phyloP scores from a whole-genome alignment of 2,329 filamentous ascomycete genomes.

The Colletotrichum trifolii region DNA sequence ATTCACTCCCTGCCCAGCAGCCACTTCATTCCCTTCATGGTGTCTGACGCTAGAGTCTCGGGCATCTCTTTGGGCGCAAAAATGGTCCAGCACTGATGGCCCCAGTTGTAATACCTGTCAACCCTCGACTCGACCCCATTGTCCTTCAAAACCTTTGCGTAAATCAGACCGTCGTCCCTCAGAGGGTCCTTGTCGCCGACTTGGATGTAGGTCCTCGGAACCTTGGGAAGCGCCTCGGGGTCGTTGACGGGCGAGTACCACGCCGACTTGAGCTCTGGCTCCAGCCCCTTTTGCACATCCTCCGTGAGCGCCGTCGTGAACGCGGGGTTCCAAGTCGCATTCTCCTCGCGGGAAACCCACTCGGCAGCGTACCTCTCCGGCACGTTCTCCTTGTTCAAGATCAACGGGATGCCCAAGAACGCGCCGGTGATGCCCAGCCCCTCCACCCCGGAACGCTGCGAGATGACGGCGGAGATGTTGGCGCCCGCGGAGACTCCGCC shows the following conservation, averaged over 20 bases:
- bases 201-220: slow-evolving; percentile 62
- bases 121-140: slow-evolving; percentile 56
- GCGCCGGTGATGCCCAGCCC: slow-evolving; percentile 41
- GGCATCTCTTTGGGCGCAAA: slow-evolving; percentile 13
- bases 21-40: slow-evolving; percentile 31
- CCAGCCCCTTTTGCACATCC: slow-evolving; percentile 45
- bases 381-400: slow-evolving; percentile 28
- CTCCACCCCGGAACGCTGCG: slow-evolving; percentile 52
- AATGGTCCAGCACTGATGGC: slow-evolving; percentile 23
- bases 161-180: slow-evolving; percentile 64
- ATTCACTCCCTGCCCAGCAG: slow-evolving; percentile 16
- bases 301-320: slow-evolving; percentile 43
- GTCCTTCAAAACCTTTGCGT: slow-evolving; percentile 58
- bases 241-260: slow-evolving; percentile 48
- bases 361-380: slow-evolving; percentile 50
- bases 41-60: slow-evolving; percentile 8
- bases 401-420: slow-evolving; percentile 17
- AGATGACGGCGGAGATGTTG: slow-evolving; percentile 60
- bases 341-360: slow-evolving; percentile 55
- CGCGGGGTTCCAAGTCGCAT: slow-evolving; percentile 47
- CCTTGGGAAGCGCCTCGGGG: slow-evolving; percentile 42
- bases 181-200: slow-evolving; percentile 61
- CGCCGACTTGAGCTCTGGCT: slow-evolving; percentile 42
- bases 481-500: slow-evolving; percentile 63
- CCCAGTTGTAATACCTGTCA: slow-evolving; percentile 41